Evolutionary conservation across 116 monocot species (phyloP), one percentile per base, ranked within the genome.

Genomic region (Phalaenopsis hybrid): DNA sequence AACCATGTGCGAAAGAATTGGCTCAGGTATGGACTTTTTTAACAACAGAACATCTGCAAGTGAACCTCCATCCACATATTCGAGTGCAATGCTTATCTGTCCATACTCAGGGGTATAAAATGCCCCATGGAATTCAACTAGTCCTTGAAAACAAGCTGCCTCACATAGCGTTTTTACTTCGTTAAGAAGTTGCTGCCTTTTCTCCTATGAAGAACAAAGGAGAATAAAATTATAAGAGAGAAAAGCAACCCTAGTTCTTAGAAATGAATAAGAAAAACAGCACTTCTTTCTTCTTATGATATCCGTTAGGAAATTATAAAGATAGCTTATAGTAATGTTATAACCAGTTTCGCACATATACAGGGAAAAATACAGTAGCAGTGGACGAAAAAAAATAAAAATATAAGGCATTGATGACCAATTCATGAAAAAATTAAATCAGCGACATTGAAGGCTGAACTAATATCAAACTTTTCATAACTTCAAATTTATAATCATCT

Each of bases 11-110:
- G 98, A 85, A 87, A 99, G 90, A 87, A 95, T 77, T 50, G 86
- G 81, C 82, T 99, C 98, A 59, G 93, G 93, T 84, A 99, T 92
- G 69, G 70, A 83, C 78, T 90, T 99, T 68, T 81, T 88, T 23
- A 87, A 69, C 55, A 79, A 79, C 15, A 99, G 78, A 83, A 99
- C 84, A 89, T 99, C 95, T 74, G 93, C 95, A 83, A 99, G 84
- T 72, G 98, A 99, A 70, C 98, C 98, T 44, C 95, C 98, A 86
- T 99, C 98, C 95, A 99, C 91, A 82, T 95, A 99, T 83, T 99
- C 98, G 23, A 99, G 80, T 73, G 93, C 98, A 55, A 99, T 99
- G 89, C 92, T 93, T 81, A 99, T 95, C 80, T 99, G 95, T 12
- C 98, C 98, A 28, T 93, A 92, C 34, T 90, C 98, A 79, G 98